Percentiles rank a stretch among this genome's conserved stretches.
Evolutionary conservation across 2,329 filamentous ascomycete genomes (phyloP).

Genomic region (Cytospora mali): DNA sequence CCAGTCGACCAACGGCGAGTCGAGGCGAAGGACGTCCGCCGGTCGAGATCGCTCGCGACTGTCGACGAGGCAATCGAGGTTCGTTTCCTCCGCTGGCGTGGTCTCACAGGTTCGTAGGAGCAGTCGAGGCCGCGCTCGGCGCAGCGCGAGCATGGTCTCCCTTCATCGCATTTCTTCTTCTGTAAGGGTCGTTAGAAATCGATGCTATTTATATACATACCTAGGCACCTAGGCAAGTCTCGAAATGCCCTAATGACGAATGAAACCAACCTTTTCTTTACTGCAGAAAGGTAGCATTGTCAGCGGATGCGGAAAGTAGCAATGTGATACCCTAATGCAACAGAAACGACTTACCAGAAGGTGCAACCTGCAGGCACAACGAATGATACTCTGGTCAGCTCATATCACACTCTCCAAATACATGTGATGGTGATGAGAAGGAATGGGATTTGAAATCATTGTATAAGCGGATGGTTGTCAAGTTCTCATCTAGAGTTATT

Average conservation of each 20-base stretch:
- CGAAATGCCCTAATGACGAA: neutral
- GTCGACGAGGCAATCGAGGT: slow-evolving; percentile 35
- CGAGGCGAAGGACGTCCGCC: slow-evolving; percentile 36
- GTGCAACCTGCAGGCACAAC: slow-evolving; percentile 47
- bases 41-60: slow-evolving; percentile 17
- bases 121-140: slow-evolving; percentile 52
- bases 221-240: no score
- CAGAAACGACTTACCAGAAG: slow-evolving; percentile 49
- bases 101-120: slow-evolving; percentile 52
- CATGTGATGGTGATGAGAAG: slow-evolving; percentile 7
- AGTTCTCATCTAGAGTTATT: no score
- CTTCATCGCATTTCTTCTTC: slow-evolving; percentile 63
- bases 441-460: no score
- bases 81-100: slow-evolving; percentile 45
- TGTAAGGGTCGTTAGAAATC: slow-evolving; percentile 32
- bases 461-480: no score
- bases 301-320: slow-evolving; percentile 26
- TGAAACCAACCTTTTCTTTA: slow-evolving; percentile 56
- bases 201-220: neutral
- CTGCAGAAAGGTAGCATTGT: slow-evolving; percentile 37
- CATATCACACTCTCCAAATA: slow-evolving; percentile 29
- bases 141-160: slow-evolving; percentile 55
- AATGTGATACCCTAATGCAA: slow-evolving; percentile 7
- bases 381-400: slow-evolving; percentile 30
- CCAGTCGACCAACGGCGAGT: slow-evolving; percentile 23